Percentiles rank a stretch among this genome's conserved stretches.
phyloP scores from a whole-genome alignment of 2,329 filamentous ascomycete genomes.

The Ophioceras dolichostomum region DNA sequence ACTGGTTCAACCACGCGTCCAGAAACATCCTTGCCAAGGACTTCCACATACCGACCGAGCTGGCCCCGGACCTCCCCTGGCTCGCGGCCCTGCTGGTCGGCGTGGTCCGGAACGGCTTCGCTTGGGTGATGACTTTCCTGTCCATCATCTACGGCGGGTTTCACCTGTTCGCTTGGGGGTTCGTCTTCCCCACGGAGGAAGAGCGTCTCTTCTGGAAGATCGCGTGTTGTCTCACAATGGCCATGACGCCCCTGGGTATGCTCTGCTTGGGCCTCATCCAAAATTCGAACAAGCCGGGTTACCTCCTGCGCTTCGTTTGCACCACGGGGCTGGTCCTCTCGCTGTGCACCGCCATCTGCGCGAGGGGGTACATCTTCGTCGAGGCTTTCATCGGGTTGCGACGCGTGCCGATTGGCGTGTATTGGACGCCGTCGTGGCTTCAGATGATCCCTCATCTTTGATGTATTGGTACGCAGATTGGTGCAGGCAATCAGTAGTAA shows the following conservation, averaged over 20 bases:
- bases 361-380: constrained; percentile 1
- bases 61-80: not conserved
- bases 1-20: too few species aligned
- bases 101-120: not conserved
- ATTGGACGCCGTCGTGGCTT: not conserved
- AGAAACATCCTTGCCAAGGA: not conserved
- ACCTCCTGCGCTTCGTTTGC: too few species aligned
- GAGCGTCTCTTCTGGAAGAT: not conserved
- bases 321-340: too few species aligned
- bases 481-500: too few species aligned
- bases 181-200: not conserved
- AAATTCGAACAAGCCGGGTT: too few species aligned
- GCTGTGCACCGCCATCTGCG: not conserved
- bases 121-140: not conserved
- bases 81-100: too few species aligned
- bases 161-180: not conserved
- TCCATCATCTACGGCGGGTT: not conserved
- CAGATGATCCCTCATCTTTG: not conserved
- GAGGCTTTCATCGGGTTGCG: constrained; percentile 4
- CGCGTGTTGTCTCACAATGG: not conserved
- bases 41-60: not conserved
- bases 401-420: constrained; percentile 3
- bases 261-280: not conserved
- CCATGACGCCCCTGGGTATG: not conserved
- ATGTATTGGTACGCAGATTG: too few species aligned